Percentiles rank a stretch among this genome's conserved stretches.
These are phyloP conservation scores for Cercospora berteroae DNA, from an alignment of 2,329 filamentous ascomycete species.

Conservation along the genomic window DNA sequence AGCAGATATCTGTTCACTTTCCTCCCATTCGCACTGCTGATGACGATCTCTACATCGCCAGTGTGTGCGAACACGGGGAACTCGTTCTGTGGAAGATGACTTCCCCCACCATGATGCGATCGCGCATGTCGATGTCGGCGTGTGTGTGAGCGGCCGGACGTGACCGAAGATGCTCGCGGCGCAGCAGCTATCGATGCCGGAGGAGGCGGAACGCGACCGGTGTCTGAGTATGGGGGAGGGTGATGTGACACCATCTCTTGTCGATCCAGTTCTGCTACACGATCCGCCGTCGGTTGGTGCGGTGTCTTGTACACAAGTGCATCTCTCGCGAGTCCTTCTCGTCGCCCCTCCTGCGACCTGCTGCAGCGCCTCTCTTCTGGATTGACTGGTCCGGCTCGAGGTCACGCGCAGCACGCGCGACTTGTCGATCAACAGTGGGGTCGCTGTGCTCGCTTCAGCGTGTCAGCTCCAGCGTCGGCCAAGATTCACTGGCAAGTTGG, in stretches of 20 bases:
- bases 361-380: neutral
- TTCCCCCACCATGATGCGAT: constrained; percentile 70
- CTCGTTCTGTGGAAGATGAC: constrained; percentile 74
- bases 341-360: neutral
- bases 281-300: neutral
- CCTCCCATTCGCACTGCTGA: constrained; percentile 59
- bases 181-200: constrained; percentile 6
- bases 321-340: neutral
- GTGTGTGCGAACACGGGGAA: constrained; percentile 88
- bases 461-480: neutral
- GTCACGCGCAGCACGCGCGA: constrained; percentile 4
- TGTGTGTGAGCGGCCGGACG: constrained; percentile 57
- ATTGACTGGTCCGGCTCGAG: neutral
- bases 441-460: neutral
- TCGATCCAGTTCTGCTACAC: neutral
- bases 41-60: constrained; percentile 87
- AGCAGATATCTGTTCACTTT: constrained; percentile 82
- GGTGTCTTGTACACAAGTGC: neutral
- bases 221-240: constrained; percentile 27
- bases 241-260: constrained; percentile 30
- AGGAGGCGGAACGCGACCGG: constrained; percentile 18
- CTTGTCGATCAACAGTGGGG: neutral
- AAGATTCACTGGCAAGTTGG: neutral
- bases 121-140: constrained; percentile 74
- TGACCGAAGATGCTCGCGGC: constrained; percentile 49